Conservation (phyloP, 2,329 filamentous ascomycete genomes). For the Penicillium aurantiogriseum region DNA sequence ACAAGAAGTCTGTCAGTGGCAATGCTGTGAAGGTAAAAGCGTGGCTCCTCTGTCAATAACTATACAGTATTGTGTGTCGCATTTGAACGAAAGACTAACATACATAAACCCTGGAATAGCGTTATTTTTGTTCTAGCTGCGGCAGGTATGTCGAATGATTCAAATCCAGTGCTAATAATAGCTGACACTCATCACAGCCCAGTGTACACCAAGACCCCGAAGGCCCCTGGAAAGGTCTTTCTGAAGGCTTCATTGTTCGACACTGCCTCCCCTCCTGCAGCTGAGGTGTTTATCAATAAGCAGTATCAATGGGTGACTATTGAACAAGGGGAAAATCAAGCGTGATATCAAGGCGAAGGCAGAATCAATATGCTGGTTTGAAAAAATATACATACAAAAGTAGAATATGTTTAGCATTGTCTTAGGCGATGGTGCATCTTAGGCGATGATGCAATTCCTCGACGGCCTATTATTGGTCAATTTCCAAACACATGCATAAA, state of each 20-base stretch:
- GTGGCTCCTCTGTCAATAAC: not conserved
- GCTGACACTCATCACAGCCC: constrained; percentile 7
- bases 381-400: not conserved
- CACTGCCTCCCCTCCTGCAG: constrained; percentile 5
- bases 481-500: not conserved
- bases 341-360: not conserved
- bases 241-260: constrained; percentile 25
- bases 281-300: constrained; percentile 15
- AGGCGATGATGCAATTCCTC: not conserved
- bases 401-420: not conserved
- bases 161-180: not conserved
- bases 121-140: constrained; percentile 25
- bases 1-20: constrained; percentile 17
- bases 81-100: not conserved
- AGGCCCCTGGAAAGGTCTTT: constrained; percentile 18
- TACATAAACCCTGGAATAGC: constrained; percentile 5
- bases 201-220: constrained; percentile 14
- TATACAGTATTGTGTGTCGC: not conserved
- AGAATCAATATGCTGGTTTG: too few relatives aligned
- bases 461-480: not conserved
- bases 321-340: not conserved
- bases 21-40: constrained; percentile 15
- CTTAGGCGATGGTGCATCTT: too few relatives aligned
- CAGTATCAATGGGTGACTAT: constrained; percentile 9
- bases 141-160: constrained; percentile 18